Percentiles rank a stretch among this genome's conserved stretches.
Evolutionary conservation across 306 rosid genomes (phyloP).

Genomic region (Inga laurina): DNA sequence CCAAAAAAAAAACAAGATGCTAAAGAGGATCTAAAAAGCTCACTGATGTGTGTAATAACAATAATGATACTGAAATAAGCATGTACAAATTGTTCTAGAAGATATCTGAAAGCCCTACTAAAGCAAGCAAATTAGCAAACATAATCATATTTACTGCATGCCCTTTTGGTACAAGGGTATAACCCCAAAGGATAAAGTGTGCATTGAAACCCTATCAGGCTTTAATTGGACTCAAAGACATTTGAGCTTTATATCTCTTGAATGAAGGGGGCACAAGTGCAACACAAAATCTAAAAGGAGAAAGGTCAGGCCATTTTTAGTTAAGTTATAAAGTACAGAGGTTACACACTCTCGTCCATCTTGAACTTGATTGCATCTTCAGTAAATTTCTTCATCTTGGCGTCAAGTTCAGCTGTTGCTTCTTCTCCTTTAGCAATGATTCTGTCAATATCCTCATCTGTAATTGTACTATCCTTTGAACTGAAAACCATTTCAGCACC

Average conservation of each 20-base stretch:
- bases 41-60: neutral
- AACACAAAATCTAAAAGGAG: conserved; percentile 1
- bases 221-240: conserved; percentile 3
- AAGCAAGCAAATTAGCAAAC: neutral
- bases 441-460: conserved; percentile 96
- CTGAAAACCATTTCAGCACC: conserved; percentile 99
- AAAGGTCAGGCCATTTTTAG: conserved; percentile 2
- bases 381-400: conserved; percentile 98
- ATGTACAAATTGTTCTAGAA: neutral
- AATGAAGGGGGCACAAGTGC: neutral
- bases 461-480: conserved; percentile 95
- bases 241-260: neutral
- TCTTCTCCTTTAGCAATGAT: conserved; percentile 98
- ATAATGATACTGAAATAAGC: neutral
- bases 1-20: neutral
- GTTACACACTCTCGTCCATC: conserved; percentile 93
- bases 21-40: neutral
- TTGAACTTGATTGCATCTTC: conserved; percentile 98
- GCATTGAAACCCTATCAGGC: conserved; percentile 7
- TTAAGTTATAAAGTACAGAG: conserved; percentile 3
- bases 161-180: neutral
- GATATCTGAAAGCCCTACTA: conserved; percentile 8
- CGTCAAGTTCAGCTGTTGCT: conserved; percentile 97
- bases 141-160: neutral
- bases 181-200: neutral